Evolutionary conservation across 805 yeast species (phyloP).

Genomic region (Starmerella sp.): DNA sequence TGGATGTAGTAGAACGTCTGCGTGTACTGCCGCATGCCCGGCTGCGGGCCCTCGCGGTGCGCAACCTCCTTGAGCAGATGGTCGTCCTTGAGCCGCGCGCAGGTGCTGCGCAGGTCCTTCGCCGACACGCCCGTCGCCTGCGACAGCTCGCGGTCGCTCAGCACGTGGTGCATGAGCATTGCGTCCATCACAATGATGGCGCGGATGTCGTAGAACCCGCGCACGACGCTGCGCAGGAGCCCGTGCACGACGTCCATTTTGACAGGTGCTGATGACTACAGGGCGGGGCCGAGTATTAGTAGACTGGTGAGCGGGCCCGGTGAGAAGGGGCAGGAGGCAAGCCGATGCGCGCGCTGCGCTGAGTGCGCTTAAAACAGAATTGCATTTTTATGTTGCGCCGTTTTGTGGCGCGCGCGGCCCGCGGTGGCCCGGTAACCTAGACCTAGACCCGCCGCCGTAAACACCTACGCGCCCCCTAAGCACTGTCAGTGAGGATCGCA

Average conservation of each 20-base stretch:
- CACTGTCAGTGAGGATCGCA: too few relatives aligned
- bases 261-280: neutral
- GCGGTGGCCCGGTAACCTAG: neutral
- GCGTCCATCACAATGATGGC: conserved; percentile 81
- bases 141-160: conserved; percentile 84
- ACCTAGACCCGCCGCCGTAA: neutral
- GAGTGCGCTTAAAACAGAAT: too few relatives aligned
- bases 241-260: conserved; percentile 34
- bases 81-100: conserved; percentile 77
- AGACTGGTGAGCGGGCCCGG: too few relatives aligned
- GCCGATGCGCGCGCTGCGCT: too few relatives aligned
- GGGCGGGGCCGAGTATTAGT: too few relatives aligned
- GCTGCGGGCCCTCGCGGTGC: conserved; percentile 41
- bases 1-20: conserved; percentile 81
- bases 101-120: conserved; percentile 72
- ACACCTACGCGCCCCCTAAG: too few relatives aligned
- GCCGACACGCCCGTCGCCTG: conserved; percentile 71
- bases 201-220: conserved; percentile 82
- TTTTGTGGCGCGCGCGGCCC: neutral
- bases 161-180: conserved; percentile 70
- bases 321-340: too few relatives aligned
- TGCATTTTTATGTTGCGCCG: neutral
- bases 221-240: conserved; percentile 63
- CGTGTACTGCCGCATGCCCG: conserved; percentile 55
- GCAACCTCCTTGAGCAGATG: conserved; percentile 39